Base-by-base conservation (phyloP, 169 alveolate genomes). In the Perkinsus marinus region DNA sequence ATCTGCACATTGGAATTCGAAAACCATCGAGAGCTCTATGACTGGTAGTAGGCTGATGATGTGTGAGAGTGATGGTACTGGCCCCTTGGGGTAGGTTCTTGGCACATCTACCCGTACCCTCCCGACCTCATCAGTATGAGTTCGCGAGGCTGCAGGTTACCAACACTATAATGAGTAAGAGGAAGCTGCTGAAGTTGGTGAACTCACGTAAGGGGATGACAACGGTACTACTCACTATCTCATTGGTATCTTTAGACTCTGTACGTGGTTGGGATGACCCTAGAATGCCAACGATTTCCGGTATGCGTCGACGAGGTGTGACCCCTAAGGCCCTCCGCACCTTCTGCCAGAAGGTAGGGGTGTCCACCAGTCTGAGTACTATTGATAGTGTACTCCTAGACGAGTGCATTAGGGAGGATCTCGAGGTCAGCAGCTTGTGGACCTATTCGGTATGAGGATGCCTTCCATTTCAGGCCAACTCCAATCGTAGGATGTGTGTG, bases 261-360 rank as follows among this genome's bases (percentile, higher is more conserved):
- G 99, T 98, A 36, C 93, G 95, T 9, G 99, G 99, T 34, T 99
- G 99, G 99, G 99, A 98, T 92, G 99, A 99, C 94, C 99, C 99
- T 16, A 95, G 99, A 90, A 95, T 99, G 97, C 99, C 99, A 19
- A 98, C 99, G n/a, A 95, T 99, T 22, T 95, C 99, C 36, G 99
- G 99, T 39, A 94, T 99, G 90, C 96, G 98, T 69, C 95, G 99
- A 47, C 96, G 99, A 92, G 99, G 99, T 0, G 98, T 98, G 96
- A 98, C 26, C 96, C 99, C 26, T 94, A 95, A 68, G 98, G 97
- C 94, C 93, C 96, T 96, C 95, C 97, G 93, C 91, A 94, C 96
- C 91, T 97, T 97, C 94, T 96, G 98, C 93, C 98, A 97, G 91
- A 94, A 95, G 89, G 98, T 98, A 22, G 99, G 99, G 9, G 99